phyloP scores from a whole-genome alignment of 2,329 filamentous ascomycete species.

The Rutstroemia sp. region DNA sequence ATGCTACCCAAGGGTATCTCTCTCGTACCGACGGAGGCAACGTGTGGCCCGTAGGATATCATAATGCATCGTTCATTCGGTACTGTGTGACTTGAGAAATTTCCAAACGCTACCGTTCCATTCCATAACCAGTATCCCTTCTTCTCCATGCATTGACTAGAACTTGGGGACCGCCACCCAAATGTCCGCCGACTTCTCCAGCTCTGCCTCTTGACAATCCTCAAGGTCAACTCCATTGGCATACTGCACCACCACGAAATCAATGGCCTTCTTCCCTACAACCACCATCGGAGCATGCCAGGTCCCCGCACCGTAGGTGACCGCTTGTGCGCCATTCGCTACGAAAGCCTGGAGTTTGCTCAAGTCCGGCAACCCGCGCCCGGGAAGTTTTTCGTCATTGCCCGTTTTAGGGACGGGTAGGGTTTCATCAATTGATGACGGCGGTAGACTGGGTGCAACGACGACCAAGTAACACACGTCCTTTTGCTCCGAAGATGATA shows the following conservation, averaged over 20 bases:
- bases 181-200: slow-evolving; percentile 10
- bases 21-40: neutral
- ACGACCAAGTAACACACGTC: slow-evolving; percentile 69
- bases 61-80: neutral
- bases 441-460: slow-evolving; percentile 69
- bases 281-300: slow-evolving; percentile 97
- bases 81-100: neutral
- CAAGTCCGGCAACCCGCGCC: slow-evolving; percentile 58
- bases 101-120: neutral
- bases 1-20: neutral
- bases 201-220: slow-evolving; percentile 75
- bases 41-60: neutral
- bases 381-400: slow-evolving; percentile 14
- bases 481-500: slow-evolving; percentile 36
- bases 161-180: slow-evolving; percentile 17
- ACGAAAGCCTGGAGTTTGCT: slow-evolving; percentile 66
- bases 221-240: slow-evolving; percentile 74
- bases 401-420: slow-evolving; percentile 32
- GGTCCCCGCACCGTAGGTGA: slow-evolving; percentile 86
- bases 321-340: slow-evolving; percentile 69
- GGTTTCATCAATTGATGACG: slow-evolving; percentile 30
- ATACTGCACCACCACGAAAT: slow-evolving; percentile 87
- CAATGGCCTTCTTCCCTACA: slow-evolving; percentile 60
- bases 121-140: slow-evolving; percentile 8
- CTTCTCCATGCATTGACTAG: neutral